Evolutionary conservation across 2,329 filamentous ascomycete genomes (phyloP).

Genomic region (Cladosporium phlei): DNA sequence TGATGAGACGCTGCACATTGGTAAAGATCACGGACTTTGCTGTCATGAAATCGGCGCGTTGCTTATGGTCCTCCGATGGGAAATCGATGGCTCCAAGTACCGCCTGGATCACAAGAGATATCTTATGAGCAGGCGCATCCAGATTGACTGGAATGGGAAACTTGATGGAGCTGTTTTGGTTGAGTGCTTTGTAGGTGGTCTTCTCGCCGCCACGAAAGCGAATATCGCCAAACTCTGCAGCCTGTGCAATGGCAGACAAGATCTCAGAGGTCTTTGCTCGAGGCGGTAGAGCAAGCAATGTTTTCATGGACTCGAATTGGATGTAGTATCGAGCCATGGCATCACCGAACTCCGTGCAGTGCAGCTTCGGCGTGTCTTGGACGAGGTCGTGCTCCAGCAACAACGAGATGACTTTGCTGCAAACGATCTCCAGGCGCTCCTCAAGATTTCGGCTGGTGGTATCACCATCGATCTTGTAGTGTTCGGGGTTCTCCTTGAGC

Average conservation of each 20-base stretch:
- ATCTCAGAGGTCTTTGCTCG: constrained; percentile 62
- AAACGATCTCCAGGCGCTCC: constrained; percentile 64
- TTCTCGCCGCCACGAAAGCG: constrained; percentile 68
- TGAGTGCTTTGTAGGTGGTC: constrained; percentile 64
- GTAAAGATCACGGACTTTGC: constrained; percentile 64
- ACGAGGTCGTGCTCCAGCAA: constrained; percentile 59
- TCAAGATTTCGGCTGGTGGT: constrained; percentile 51
- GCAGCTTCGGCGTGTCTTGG: constrained; percentile 45
- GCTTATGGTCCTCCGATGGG: constrained; percentile 54
- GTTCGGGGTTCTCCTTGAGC: constrained; percentile 62
- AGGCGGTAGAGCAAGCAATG: constrained; percentile 58
- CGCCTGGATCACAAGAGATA: constrained; percentile 71
- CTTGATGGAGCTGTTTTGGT: constrained; percentile 62
- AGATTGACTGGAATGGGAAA: constrained; percentile 67
- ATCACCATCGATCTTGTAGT: constrained; percentile 63
- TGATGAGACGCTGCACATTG: constrained; percentile 63
- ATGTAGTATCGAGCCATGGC: constrained; percentile 83
- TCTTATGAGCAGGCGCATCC: constrained; percentile 64
- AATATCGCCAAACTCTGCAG: constrained; percentile 67
- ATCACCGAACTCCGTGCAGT: constrained; percentile 66
- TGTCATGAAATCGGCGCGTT: constrained; percentile 53
- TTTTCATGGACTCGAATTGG: constrained; percentile 73
- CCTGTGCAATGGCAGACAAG: constrained; percentile 61
- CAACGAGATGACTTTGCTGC: constrained; percentile 61
- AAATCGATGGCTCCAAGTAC: constrained; percentile 64